phyloP scores from a whole-genome alignment of 2,329 filamentous ascomycete species.

The Neopestalotiopsis sp. region DNA sequence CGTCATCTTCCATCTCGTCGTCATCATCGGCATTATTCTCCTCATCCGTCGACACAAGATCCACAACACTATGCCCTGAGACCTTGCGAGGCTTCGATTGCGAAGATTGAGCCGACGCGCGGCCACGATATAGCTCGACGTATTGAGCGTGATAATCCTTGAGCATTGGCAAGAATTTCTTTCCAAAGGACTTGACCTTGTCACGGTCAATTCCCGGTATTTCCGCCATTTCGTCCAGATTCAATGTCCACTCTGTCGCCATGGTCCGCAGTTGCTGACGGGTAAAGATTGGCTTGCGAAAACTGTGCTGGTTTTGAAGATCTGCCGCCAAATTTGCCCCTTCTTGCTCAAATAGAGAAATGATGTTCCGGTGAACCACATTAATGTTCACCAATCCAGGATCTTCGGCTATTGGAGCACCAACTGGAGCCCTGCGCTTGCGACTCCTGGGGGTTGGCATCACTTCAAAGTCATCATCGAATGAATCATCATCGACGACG shows the following conservation, averaged over 20 bases:
- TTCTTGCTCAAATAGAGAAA: constrained; percentile 68
- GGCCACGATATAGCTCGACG: constrained; percentile 53
- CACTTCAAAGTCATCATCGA: constrained; percentile 53
- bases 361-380: constrained; percentile 65
- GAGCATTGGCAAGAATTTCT: constrained; percentile 65
- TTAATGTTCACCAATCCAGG: constrained; percentile 56
- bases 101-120: constrained; percentile 20
- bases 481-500: constrained; percentile 43
- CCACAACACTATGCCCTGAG: constrained; percentile 51
- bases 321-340: constrained; percentile 66
- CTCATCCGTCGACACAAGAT: constrained; percentile 49
- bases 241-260: constrained; percentile 71
- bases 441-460: constrained; percentile 41
- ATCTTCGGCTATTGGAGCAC: constrained; percentile 65
- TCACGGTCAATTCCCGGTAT: constrained; percentile 69
- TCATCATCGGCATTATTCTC: constrained; percentile 20
- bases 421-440: constrained; percentile 47
- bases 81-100: constrained; percentile 21
- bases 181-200: constrained; percentile 67
- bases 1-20: constrained; percentile 27
- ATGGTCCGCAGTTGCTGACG: constrained; percentile 75
- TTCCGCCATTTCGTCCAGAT: constrained; percentile 63
- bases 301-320: constrained; percentile 63
- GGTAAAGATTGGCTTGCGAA: constrained; percentile 69
- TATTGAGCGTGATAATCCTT: constrained; percentile 53